Conservation (phyloP, 768 basidiomycete genomes). For the Serendipita sp. region DNA sequence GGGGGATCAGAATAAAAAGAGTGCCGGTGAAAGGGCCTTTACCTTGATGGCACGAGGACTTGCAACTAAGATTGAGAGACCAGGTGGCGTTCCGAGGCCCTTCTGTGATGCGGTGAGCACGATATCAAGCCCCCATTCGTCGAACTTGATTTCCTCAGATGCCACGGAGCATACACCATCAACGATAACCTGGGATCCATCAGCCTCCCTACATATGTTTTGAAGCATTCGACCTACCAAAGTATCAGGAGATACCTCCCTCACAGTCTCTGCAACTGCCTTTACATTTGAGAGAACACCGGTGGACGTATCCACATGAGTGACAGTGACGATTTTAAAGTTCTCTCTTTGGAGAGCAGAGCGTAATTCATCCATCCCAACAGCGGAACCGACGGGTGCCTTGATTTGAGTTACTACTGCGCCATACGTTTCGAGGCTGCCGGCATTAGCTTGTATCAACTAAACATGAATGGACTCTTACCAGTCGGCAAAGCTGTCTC, state of each 20-base stretch:
- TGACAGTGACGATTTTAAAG: conserved; percentile 83
- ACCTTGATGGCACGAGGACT: conserved; percentile 65
- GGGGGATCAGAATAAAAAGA: not conserved
- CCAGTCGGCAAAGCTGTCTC: conserved; percentile 81
- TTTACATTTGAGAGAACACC: conserved; percentile 76
- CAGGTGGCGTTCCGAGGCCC: conserved; percentile 85
- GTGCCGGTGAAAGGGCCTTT: not conserved
- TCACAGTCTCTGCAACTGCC: conserved; percentile 54
- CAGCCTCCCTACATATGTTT: conserved; percentile 6
- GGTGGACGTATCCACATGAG: conserved; percentile 89
- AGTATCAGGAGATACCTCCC: conserved; percentile 65
- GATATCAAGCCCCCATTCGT: conserved; percentile 84
- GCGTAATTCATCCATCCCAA: conserved; percentile 42
- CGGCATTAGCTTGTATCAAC: not conserved
- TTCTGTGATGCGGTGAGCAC: conserved; percentile 80
- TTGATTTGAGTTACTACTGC: conserved; percentile 71
- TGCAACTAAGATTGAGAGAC: conserved; percentile 71
- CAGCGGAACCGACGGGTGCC: conserved; percentile 67
- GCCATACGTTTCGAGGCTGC: conserved; percentile 71
- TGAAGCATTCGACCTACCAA: conserved; percentile 30
- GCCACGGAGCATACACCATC: conserved; percentile 97
- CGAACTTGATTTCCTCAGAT: conserved; percentile 87
- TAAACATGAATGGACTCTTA: conserved; percentile 20
- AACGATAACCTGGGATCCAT: conserved; percentile 40
- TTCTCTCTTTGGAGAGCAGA: conserved; percentile 55